Conservation (phyloP, 1,284 basidiomycete species). For the Laetiporus sulphureus region DNA sequence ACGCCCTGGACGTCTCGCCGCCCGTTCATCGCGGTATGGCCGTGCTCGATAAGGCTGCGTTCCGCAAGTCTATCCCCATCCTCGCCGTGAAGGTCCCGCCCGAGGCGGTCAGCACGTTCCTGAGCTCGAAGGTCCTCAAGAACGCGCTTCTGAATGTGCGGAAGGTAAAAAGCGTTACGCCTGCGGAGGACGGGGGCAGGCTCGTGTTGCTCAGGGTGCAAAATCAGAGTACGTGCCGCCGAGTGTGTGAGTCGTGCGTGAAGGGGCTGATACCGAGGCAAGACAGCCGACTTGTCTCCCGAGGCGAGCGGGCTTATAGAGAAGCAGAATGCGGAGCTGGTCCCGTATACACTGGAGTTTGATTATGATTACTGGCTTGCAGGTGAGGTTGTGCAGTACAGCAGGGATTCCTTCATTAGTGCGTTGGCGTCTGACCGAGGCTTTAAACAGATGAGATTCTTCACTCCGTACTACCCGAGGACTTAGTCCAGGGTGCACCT, state of each 20-base stretch:
- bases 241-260: conserved; percentile 6
- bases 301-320: conserved; percentile 51
- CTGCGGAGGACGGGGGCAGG: conserved; percentile 43
- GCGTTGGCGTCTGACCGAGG: not conserved
- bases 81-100: conserved; percentile 63
- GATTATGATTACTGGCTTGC: conserved; percentile 84
- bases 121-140: conserved; percentile 50
- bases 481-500: conserved; percentile 73
- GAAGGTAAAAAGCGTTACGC: conserved; percentile 54
- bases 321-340: conserved; percentile 46
- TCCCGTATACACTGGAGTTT: conserved; percentile 54
- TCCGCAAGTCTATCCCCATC: conserved; percentile 56
- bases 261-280: conserved; percentile 25
- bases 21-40: conserved; percentile 38
- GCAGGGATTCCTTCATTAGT: no score
- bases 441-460: conserved; percentile 69
- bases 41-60: conserved; percentile 56
- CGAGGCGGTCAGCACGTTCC: conserved; percentile 44
- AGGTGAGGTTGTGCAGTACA: conserved; percentile 36
- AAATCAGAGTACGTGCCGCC: conserved; percentile 46
- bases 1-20: conserved; percentile 51
- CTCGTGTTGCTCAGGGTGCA: conserved; percentile 57
- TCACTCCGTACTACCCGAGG: conserved; percentile 69
- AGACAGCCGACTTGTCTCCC: conserved; percentile 60
- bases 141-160: conserved; percentile 59